A percentile compares a stretch with the other conserved stretches of the same genome.
Evolutionary conservation across 1,284 basidiomycete species (phyloP).

Genomic region (Taiwanofungus camphoratus): DNA sequence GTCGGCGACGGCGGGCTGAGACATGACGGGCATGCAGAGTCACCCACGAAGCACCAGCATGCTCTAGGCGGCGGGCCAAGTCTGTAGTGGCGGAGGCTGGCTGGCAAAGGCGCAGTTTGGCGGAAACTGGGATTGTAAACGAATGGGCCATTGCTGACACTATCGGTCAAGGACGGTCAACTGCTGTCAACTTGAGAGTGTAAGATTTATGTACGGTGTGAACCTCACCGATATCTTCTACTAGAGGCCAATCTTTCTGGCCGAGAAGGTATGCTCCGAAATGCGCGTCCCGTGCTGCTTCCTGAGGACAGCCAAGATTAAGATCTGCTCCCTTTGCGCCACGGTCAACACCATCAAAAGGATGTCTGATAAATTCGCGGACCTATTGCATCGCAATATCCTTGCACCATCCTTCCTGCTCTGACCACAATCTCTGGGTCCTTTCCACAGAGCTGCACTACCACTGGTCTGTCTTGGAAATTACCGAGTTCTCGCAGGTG

Average conservation of each 20-base stretch:
- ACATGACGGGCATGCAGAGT: constrained; percentile 70
- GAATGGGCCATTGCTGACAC: constrained; percentile 56
- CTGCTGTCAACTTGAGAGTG: neutral
- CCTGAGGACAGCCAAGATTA: constrained; percentile 68
- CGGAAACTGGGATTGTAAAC: constrained; percentile 54
- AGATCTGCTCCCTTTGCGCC: constrained; percentile 35
- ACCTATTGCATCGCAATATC: constrained; percentile 64
- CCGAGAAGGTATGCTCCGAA: constrained; percentile 70
- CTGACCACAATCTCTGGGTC: constrained; percentile 51
- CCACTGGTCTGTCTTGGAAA: constrained; percentile 38
- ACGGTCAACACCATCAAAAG: neutral
- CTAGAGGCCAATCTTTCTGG: constrained; percentile 64
- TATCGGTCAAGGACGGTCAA: constrained; percentile 20
- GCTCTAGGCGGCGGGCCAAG: constrained; percentile 51
- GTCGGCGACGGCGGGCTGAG: constrained; percentile 57
- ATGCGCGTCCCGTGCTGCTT: constrained; percentile 57
- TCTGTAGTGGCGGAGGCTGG: constrained; percentile 48
- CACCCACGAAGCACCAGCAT: constrained; percentile 57
- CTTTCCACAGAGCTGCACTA: constrained; percentile 71
- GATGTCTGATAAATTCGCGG: constrained; percentile 10
- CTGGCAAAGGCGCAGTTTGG: constrained; percentile 45
- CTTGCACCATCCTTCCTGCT: constrained; percentile 52
- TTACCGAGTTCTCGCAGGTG: constrained; percentile 27
- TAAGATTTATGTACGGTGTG: neutral
- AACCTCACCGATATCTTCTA: constrained; percentile 51